Conservation (phyloP, 192 early-diverging fungal genomes). For the Mortierella antarctica region DNA sequence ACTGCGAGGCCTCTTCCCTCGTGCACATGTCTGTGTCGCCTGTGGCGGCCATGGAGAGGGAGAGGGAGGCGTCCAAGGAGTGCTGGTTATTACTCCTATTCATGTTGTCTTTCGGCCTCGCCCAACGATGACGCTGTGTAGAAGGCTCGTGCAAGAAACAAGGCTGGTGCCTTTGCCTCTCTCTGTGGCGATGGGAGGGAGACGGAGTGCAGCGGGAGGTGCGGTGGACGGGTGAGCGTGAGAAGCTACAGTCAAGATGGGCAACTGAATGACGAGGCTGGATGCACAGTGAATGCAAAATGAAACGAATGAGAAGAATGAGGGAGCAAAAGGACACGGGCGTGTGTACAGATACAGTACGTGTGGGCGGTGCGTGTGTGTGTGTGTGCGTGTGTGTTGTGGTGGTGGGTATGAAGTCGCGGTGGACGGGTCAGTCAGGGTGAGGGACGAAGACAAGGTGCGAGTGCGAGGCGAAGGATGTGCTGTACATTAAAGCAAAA, state of each 20-base stretch:
- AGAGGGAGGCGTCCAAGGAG: too few species aligned
- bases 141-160: too few species aligned
- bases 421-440: too few species aligned
- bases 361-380: neutral
- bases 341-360: neutral
- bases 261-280: neutral
- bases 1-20: too few species aligned
- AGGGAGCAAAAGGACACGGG: neutral
- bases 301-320: neutral
- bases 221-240: neutral
- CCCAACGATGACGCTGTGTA: too few species aligned
- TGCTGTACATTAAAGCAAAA: neutral
- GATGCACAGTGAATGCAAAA: neutral
- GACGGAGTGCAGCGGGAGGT: neutral
- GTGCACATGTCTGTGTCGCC: too few species aligned
- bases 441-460: constrained; percentile 1
- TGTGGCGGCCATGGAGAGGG: too few species aligned
- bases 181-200: neutral
- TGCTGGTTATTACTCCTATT: too few species aligned
- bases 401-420: too few species aligned
- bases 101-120: too few species aligned
- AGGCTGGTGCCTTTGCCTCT: too few species aligned
- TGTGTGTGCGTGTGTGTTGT: neutral
- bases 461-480: neutral
- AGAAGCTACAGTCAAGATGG: neutral